Base-by-base conservation (phyloP, 352 stramenopile species). In the Halophytophthora polymorphica region DNA sequence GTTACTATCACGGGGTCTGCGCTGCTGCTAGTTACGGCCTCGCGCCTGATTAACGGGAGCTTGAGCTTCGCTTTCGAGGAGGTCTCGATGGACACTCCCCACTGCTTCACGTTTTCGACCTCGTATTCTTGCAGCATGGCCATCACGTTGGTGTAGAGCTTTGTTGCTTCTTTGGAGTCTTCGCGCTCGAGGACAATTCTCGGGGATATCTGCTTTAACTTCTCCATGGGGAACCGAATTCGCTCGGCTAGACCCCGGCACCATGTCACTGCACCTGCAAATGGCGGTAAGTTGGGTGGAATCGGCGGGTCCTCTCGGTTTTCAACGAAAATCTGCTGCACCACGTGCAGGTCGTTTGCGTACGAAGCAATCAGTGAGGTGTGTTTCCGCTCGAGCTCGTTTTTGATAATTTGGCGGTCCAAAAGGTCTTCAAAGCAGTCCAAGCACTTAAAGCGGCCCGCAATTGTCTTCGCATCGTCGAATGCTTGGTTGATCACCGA, bases 401-500 rank as follows among this genome's bases (percentile, higher is more conserved):
- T 93, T 46, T 90, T 91, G 50, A 93, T 90, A 33, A 90, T 88
- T 39, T 75, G 69, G 0, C 91, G 72, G 42, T 92, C 73, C 0
- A 97, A 65, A 11, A 98, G 52, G 31, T 90, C 87, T 34, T 93
- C 80, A 48, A 98, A 98, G 54, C 81, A 93, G 43, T 97, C 87
- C 22, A 98, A 75, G 21, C 96, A 92, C 45, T 96, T 96, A 53
- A 98, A 96, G 6, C 83, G 60, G 0, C 82, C 86, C 6, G 64
- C 69, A 21, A 97, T 85, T 0, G 87, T 97, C 50, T 88, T 92
- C 19, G 86, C 85, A 67, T 98, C 92, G 42, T 97, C 89, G 38
- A 98, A 97, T 6, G 85, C 89, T 46, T 97, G 90, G 31, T 89
- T 90, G 21, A 98, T 86, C 6, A 97, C 83, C 19, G 80, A 94